These are phyloP conservation scores for Dryas drummondii DNA, from an alignment of 306 rosid species.

Conservation along the genomic window DNA sequence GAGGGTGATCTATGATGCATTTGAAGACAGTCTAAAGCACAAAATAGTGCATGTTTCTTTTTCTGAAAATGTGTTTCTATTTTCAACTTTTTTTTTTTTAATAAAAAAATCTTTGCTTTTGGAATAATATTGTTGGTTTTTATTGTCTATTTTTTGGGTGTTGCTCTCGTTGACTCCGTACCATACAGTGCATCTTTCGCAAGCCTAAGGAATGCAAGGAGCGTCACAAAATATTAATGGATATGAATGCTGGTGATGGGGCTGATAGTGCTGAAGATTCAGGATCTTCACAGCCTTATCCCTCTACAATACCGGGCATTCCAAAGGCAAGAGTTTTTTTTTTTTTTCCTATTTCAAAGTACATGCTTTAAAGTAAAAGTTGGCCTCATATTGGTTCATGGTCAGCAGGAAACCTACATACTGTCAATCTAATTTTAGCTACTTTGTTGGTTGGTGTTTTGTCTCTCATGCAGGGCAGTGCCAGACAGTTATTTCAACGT, in stretches of 20 bases:
- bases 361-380: conserved; percentile 2
- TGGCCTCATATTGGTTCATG: conserved; percentile 6
- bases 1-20: conserved; percentile 4
- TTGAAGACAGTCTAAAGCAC: conserved; percentile 2
- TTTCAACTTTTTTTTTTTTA: background rate
- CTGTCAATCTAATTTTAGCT: conserved; percentile 17
- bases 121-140: conserved; percentile 6
- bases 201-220: conserved; percentile 97
- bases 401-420: conserved; percentile 9
- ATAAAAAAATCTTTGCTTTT: background rate
- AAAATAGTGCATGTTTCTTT: background rate
- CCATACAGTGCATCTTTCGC: conserved; percentile 80
- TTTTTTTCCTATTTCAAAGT: conserved; percentile 2
- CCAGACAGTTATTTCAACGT: conserved; percentile 94
- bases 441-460: conserved; percentile 26
- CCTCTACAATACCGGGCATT: conserved; percentile 94
- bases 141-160: conserved; percentile 2
- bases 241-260: conserved; percentile 85
- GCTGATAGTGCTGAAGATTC: conserved; percentile 99
- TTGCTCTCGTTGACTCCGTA: conserved; percentile 22
- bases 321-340: conserved; percentile 73
- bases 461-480: conserved; percentile 80
- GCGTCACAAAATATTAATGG: conserved; percentile 91
- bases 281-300: conserved; percentile 97
- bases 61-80: background rate